Evolutionary conservation across 805 yeast genomes (phyloP).

Genomic region (Ogataea ramenticola): DNA sequence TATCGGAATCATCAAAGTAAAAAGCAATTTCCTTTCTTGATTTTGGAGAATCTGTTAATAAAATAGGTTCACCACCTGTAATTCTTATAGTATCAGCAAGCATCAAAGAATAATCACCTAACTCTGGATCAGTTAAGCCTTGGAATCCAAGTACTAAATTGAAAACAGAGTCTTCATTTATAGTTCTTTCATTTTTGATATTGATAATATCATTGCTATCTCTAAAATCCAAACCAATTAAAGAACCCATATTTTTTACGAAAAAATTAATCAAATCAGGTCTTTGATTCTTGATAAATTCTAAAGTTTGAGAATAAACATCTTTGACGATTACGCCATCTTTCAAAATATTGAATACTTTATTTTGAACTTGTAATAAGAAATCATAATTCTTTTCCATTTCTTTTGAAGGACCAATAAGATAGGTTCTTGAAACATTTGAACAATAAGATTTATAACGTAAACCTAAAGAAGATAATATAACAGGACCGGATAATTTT

Average conservation of each 20-base stretch:
- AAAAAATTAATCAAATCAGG: constrained; percentile 62
- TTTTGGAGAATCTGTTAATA: constrained; percentile 71
- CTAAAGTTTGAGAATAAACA: constrained; percentile 58
- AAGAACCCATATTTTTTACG: constrained; percentile 78
- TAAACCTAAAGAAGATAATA: constrained; percentile 76
- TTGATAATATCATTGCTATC: constrained; percentile 71
- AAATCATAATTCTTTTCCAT: constrained; percentile 77
- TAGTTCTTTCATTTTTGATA: constrained; percentile 58
- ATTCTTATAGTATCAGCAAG: constrained; percentile 78
- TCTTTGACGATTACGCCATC: constrained; percentile 64
- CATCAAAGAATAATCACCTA: constrained; percentile 60
- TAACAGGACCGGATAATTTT: constrained; percentile 67
- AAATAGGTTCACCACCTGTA: constrained; percentile 49
- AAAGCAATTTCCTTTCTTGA: constrained; percentile 70
- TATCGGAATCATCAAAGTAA: constrained; percentile 70
- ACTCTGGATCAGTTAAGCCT: constrained; percentile 45
- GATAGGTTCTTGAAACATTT: constrained; percentile 77
- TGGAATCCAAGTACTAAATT: constrained; percentile 74
- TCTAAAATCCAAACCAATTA: constrained; percentile 84
- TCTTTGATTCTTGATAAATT: constrained; percentile 49
- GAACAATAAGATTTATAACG: constrained; percentile 88
- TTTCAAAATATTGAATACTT: constrained; percentile 51
- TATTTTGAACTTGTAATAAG: constrained; percentile 60
- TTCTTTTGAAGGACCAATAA: constrained; percentile 80
- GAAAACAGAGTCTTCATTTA: constrained; percentile 68